These are phyloP conservation scores for Hypoxylon lienhwacheense DNA, from an alignment of 495 filamentous ascomycete genomes.

Conservation along the genomic window DNA sequence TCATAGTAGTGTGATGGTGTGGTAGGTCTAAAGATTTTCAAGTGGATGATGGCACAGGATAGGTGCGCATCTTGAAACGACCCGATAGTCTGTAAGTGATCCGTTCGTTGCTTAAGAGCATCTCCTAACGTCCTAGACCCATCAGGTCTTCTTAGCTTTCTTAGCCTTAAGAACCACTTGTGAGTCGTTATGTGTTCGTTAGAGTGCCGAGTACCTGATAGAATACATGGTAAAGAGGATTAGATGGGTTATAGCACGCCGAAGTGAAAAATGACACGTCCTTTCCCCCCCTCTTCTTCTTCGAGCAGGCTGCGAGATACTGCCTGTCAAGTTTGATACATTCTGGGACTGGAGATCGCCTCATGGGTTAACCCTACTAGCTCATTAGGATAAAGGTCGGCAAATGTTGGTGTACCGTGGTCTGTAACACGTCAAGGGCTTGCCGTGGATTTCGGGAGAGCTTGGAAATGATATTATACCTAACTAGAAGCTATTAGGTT, in stretches of 20 bases:
- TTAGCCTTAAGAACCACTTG: too few species aligned
- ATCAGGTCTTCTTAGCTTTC: slow-evolving; percentile 23
- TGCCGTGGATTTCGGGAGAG: too few species aligned
- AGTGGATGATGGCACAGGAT: slow-evolving; percentile 21
- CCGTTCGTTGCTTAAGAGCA: too few species aligned
- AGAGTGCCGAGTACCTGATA: too few species aligned
- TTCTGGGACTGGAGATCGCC: slow-evolving; percentile 12
- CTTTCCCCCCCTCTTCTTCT: background rate
- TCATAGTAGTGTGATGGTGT: background rate
- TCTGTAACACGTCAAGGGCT: too few species aligned
- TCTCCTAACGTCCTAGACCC: too few species aligned
- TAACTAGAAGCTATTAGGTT: too few species aligned
- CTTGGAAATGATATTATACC: too few species aligned
- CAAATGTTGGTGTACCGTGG: too few species aligned
- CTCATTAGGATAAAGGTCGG: slow-evolving; percentile 6
- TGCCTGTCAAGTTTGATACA: slow-evolving; percentile 12
- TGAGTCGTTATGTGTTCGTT: too few species aligned
- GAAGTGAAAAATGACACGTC: slow-evolving; percentile 3
- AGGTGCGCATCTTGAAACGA: slow-evolving; percentile 32
- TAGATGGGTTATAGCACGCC: slow-evolving; percentile 13
- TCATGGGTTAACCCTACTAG: slow-evolving; percentile 22
- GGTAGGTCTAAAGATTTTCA: slow-evolving; percentile 12
- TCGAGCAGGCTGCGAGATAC: background rate
- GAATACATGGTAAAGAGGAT: slow-evolving; percentile 3
- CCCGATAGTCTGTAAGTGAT: slow-evolving; percentile 29